Base-by-base conservation (phyloP, 2,329 filamentous ascomycete species). In the Fusarium haematococcum region DNA sequence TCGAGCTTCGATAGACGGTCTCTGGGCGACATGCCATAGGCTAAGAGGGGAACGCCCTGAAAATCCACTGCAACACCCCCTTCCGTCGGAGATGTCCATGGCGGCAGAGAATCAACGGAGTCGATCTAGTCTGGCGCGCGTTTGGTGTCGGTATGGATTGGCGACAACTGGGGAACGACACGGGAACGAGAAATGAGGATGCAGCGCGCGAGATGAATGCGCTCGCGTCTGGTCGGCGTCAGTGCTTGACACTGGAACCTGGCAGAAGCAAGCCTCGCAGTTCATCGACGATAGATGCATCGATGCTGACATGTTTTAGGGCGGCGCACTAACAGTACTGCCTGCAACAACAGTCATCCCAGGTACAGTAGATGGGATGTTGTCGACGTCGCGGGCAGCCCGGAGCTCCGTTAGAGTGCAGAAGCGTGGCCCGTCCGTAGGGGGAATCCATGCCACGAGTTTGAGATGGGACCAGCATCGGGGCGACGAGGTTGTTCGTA, bases 371-470 rank as follows among this genome's bases (percentile, higher is more conserved):
- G 65, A 77, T 76, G 66, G 73, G 68, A 76, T 67, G 73, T 77
- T 76, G 73, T 65, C 73, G 60, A 68, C 67, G 73, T 67, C 64
- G 70, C 74, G 70, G 71, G 41, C 73, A 68, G 57, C 63, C 63
- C 64, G 63, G 67, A 67, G 67, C 71, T 70, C 75, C 73, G 67
- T 77, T 67, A 54, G 64, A 73, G 56, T 76, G 71, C 76, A 78
- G 76, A 72, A 69, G 68, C 71, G 68, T 75, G 68, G 70, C 65
- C 20, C 39, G 41, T 54, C 59, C 25, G 60, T 63, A 57, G 45
- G 67, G 71, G 68, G 59, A 52, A 71, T 63, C 76, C 75, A 76
- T 78, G 70, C 63, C 58, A 65, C 45, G 50, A 72, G 68, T 69
- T 66, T 69, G 59, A 45, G 65, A 67, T 60, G 62, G 64, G 45